These are phyloP conservation scores for Cladosporium sp. DNA, from an alignment of 2,329 filamentous ascomycete species.

Conservation along the genomic window DNA sequence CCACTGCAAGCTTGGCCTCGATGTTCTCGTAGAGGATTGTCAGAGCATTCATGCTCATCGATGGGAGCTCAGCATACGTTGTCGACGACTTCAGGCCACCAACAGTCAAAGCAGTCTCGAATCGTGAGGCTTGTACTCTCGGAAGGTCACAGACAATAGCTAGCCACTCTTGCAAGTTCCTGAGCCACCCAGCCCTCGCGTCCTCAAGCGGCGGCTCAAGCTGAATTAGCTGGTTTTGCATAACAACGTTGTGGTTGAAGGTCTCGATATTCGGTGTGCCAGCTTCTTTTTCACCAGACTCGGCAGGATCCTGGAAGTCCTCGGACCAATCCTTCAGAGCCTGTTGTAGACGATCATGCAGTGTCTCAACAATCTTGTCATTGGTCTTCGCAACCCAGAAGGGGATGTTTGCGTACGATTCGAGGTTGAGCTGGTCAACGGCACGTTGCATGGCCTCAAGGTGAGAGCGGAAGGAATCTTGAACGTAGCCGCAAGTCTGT, in stretches of 20 bases:
- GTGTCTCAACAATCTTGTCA: constrained; percentile 73
- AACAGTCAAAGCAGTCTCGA: constrained; percentile 79
- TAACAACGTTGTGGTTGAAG: constrained; percentile 87
- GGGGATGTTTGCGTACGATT: constrained; percentile 90
- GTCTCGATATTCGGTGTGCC: constrained; percentile 67
- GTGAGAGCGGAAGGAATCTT: constrained; percentile 73
- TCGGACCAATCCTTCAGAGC: constrained; percentile 86
- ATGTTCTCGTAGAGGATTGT: constrained; percentile 78
- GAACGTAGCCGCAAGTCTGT: constrained; percentile 79
- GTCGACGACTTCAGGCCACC: constrained; percentile 58
- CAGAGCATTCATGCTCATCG: constrained; percentile 77
- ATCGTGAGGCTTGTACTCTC: constrained; percentile 91
- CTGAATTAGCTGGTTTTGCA: constrained; percentile 97
- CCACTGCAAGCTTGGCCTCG: constrained; percentile 77
- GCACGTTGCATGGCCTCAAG: constrained; percentile 85
- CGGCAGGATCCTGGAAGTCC: constrained; percentile 67
- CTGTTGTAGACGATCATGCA: constrained; percentile 78
- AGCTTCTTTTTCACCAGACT: constrained; percentile 32
- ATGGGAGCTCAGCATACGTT: constrained; percentile 81
- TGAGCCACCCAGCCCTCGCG: constrained; percentile 89
- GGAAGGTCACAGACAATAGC: constrained; percentile 88
- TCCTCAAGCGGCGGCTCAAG: constrained; percentile 91
- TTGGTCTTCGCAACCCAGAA: constrained; percentile 91
- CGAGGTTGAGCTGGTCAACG: constrained; percentile 93
- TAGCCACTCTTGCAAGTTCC: constrained; percentile 90